phyloP scores from a whole-genome alignment of 495 filamentous ascomycete species.

The Neurospora terricola region DNA sequence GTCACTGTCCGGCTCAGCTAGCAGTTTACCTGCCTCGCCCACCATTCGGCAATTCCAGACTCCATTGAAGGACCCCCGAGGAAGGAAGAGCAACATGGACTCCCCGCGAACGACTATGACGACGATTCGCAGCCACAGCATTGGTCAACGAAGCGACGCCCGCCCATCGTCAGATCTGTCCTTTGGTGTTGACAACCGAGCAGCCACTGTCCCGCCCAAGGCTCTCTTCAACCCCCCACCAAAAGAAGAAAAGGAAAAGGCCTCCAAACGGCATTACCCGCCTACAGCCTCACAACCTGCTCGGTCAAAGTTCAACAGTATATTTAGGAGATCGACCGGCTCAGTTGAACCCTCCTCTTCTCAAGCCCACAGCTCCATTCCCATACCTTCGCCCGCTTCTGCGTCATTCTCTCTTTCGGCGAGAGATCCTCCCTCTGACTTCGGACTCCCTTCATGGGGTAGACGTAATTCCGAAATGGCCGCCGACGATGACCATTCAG shows the following conservation, averaged over 20 bases:
- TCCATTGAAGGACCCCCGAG: conserved; percentile 3
- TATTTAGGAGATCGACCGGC: conserved; percentile 30
- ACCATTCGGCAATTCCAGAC: background rate
- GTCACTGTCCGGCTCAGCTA: conserved; percentile 6
- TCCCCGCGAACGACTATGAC: conserved; percentile 12
- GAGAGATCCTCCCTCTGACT: conserved; percentile 7
- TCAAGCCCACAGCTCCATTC: background rate
- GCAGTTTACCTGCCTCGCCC: conserved; percentile 10
- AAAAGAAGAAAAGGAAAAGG: background rate
- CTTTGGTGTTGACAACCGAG: conserved; percentile 9
- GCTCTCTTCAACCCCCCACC: conserved; percentile 14
- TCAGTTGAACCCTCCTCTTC: conserved; percentile 8
- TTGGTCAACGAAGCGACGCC: conserved; percentile 15
- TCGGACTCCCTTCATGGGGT: conserved; percentile 23
- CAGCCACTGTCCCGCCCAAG: conserved; percentile 23
- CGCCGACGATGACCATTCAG: conserved; percentile 19
- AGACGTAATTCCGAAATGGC: conserved; percentile 14
- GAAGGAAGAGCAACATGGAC: conserved; percentile 16
- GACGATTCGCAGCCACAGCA: conserved; percentile 27
- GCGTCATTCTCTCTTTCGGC: conserved; percentile 19
- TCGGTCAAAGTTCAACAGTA: conserved; percentile 27
- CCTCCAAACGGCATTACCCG: conserved; percentile 31
- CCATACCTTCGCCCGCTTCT: conserved; percentile 25
- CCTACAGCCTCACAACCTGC: conserved; percentile 30
- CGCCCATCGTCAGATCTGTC: conserved; percentile 5